These are phyloP conservation scores for Talaromyces sp. DNA, from an alignment of 2,329 filamentous ascomycete species.

Conservation along the genomic window DNA sequence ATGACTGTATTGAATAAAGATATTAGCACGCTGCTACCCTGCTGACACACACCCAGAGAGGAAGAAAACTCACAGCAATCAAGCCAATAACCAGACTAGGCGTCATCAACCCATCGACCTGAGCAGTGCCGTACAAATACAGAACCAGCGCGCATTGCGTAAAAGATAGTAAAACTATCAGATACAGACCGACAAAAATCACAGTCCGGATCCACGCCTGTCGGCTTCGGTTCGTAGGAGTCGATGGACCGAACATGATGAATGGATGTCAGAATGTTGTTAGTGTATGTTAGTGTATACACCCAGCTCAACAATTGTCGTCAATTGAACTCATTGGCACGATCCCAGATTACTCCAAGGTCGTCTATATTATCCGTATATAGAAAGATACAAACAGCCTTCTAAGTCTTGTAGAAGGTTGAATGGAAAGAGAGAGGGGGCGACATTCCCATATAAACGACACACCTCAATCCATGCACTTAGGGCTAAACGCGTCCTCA, in stretches of 20 bases:
- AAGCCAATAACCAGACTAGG: slow-evolving; percentile 33
- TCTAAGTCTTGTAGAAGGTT: neutral
- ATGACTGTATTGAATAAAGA: slow-evolving; percentile 23
- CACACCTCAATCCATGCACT: neutral
- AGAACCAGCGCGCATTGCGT: slow-evolving; percentile 31
- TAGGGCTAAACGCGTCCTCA: slow-evolving; percentile 15
- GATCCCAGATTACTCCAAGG: neutral
- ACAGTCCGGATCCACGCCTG: slow-evolving; percentile 31
- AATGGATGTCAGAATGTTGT: neutral
- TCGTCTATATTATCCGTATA: neutral
- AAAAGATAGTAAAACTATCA: slow-evolving; percentile 32
- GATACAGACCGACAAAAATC: slow-evolving; percentile 34
- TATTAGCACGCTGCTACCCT: neutral
- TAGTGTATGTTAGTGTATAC: neutral
- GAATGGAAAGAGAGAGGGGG: neutral
- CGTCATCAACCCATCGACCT: slow-evolving; percentile 37
- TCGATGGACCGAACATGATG: slow-evolving; percentile 7
- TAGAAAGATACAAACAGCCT: neutral
- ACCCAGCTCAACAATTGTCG: neutral
- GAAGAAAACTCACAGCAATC: slow-evolving; percentile 27
- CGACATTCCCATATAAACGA: slow-evolving; percentile 16
- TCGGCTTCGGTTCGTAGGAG: neutral
- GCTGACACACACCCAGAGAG: neutral
- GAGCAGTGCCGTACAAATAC: slow-evolving; percentile 30
- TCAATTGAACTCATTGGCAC: neutral